These are phyloP conservation scores for Phytophthora capsici DNA, from an alignment of 352 stramenopile species.

Conservation along the genomic window DNA sequence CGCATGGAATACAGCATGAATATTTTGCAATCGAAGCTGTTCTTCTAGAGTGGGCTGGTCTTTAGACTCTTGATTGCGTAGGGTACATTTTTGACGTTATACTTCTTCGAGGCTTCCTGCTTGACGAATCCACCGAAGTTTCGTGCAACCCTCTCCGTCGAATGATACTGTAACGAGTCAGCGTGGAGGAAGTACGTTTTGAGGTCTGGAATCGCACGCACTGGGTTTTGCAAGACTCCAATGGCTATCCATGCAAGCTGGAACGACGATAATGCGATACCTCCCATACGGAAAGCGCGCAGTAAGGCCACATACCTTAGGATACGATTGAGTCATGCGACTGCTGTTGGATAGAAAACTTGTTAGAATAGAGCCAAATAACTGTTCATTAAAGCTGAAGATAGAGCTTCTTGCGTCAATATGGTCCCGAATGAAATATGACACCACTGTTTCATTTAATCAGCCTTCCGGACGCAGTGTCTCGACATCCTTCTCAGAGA, in stretches of 20 bases:
- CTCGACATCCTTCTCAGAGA: background rate
- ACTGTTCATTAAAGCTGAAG: background rate
- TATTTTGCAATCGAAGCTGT: background rate
- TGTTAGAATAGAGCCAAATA: background rate
- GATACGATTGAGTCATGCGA: background rate
- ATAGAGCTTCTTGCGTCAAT: background rate
- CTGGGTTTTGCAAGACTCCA: slow-evolving; percentile 10
- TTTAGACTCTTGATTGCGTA: no score
- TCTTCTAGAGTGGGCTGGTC: background rate
- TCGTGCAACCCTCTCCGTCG: background rate
- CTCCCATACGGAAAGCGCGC: background rate
- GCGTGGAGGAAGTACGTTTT: background rate
- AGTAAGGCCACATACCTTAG: background rate
- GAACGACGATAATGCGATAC: background rate
- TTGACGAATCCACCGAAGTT: background rate
- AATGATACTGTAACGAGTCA: background rate
- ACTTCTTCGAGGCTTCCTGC: background rate
- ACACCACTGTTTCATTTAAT: background rate
- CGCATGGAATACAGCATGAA: slow-evolving; percentile 4
- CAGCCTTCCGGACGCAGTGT: background rate
- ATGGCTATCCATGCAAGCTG: slow-evolving; percentile 1
- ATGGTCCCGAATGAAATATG: background rate
- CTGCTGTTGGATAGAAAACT: background rate
- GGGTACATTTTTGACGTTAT: background rate
- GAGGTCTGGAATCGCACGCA: background rate